A percentile compares a stretch with the other conserved stretches of the same genome.
Evolutionary conservation across 257 asterid species (phyloP).

Genomic region (Primulina tabacum): DNA sequence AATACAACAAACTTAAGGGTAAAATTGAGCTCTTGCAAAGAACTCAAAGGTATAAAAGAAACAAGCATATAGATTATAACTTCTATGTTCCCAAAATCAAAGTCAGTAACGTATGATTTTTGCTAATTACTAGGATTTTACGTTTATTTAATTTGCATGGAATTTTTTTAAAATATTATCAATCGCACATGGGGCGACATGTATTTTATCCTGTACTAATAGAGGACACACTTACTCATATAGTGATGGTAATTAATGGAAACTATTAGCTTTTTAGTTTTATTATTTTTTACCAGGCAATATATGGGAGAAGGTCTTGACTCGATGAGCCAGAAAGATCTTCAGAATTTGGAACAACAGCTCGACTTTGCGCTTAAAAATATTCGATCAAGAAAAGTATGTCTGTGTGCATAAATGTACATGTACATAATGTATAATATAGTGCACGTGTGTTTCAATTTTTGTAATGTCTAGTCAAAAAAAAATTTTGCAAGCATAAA

Average conservation of each 20-base stretch:
- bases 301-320: conserved; percentile 65
- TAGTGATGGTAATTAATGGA: too few relatives aligned
- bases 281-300: conserved; percentile 33
- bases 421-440: neutral
- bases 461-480: too few relatives aligned
- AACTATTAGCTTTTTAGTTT: too few relatives aligned
- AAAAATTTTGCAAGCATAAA: too few relatives aligned
- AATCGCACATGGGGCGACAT: neutral
- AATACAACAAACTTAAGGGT: conserved; percentile 54
- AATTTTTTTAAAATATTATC: neutral
- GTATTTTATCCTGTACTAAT: neutral
- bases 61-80: neutral
- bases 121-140: neutral
- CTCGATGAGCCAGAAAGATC: conserved; percentile 47
- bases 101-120: neutral
- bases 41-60: conserved; percentile 39
- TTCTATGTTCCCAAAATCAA: too few relatives aligned
- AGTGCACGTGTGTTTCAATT: neutral
- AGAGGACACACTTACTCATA: too few relatives aligned
- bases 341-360: conserved; percentile 62
- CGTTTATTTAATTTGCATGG: neutral
- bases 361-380: conserved; percentile 52
- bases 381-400: conserved; percentile 57
- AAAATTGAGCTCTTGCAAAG: conserved; percentile 53
- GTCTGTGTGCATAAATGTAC: neutral